These are phyloP conservation scores for Termitomyces eurrhizus DNA, from an alignment of 768 basidiomycete species.

Conservation along the genomic window DNA sequence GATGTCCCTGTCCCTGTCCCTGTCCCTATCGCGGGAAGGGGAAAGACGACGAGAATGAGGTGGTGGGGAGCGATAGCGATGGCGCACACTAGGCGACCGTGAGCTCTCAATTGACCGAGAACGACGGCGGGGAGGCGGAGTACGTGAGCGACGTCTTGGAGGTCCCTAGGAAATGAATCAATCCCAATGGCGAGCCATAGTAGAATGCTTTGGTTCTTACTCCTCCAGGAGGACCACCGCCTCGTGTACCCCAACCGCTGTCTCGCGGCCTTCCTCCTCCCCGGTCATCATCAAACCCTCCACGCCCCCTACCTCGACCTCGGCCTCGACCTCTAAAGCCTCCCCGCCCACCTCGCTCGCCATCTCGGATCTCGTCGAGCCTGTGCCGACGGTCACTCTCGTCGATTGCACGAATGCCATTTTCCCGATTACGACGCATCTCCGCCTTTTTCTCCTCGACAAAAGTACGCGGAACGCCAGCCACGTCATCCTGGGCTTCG, in stretches of 20 bases:
- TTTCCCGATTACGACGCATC: slow-evolving; percentile 66
- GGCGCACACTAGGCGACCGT: slow-evolving; percentile 33
- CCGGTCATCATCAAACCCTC: slow-evolving; percentile 43
- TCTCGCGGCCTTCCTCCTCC: slow-evolving; percentile 54
- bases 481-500: slow-evolving; percentile 85
- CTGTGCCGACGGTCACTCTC: slow-evolving; percentile 68
- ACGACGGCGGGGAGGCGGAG: slow-evolving; percentile 46
- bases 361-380: slow-evolving; percentile 65
- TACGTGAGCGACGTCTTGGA: slow-evolving; percentile 44
- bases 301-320: slow-evolving; percentile 52
- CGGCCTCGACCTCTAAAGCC: slow-evolving; percentile 52
- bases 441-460: slow-evolving; percentile 92
- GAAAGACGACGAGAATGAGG: slow-evolving; percentile 37
- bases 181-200: not conserved
- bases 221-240: slow-evolving; percentile 43
- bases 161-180: slow-evolving; percentile 26
- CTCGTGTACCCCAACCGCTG: slow-evolving; percentile 68
- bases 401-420: slow-evolving; percentile 60
- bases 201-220: slow-evolving; percentile 24
- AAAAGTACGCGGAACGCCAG: slow-evolving; percentile 87
- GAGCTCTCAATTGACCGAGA: slow-evolving; percentile 36
- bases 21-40: slow-evolving; percentile 24
- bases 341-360: slow-evolving; percentile 48
- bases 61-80: slow-evolving; percentile 36
- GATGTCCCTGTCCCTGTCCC: slow-evolving; percentile 15